Base-by-base conservation (phyloP, 148 eudicot species). In the Chenopodium quinoa region DNA sequence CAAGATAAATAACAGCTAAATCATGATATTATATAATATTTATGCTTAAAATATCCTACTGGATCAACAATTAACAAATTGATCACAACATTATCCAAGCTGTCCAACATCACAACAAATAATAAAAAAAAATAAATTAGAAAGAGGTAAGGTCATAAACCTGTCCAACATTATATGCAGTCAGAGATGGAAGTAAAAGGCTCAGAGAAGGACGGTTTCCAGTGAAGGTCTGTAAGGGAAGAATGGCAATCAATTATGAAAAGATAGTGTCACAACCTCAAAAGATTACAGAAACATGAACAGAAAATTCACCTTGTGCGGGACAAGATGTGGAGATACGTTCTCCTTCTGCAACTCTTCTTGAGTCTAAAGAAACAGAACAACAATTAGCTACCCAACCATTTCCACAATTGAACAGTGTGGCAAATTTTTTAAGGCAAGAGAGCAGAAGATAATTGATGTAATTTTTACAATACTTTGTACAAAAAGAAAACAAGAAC, bases 131-230 rank as follows among this genome's bases (percentile, higher is more conserved):
- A n/a, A 40, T 1, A 11, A 40, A 37, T n/a, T 65, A 62, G 50
- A 52, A 77, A 78, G 52, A 70, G 27, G 75, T 69, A 23, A 60
- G 75, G 62, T 22, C 44, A 47, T 37, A 83, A 78, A 95, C 99
- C 99, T 96, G 99, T 79, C 99, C 99, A 77, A 96, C 76, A 79
- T 88, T 90, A 83, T 93, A 93, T 81, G 98, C 99, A 85, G 89
- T 86, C 82, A 96, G 84, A 46, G 93, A 86, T 79, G 99, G 99
- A 84, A 96, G 98, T 73, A 96, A 90, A 83, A 96, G 89, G 87
- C 99, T 92, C 80, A 96, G 66, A 74, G 99, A 96, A 74, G 99
- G 99, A 62, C 99, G 98, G 87, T 96, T 96, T 75, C 99, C 99
- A 12, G 95, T 80, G 88, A 96, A 96, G 65, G 97, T 96, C 99